phyloP scores from a whole-genome alignment of 2,329 filamentous ascomycete genomes.

The Tympanopsis confertula region DNA sequence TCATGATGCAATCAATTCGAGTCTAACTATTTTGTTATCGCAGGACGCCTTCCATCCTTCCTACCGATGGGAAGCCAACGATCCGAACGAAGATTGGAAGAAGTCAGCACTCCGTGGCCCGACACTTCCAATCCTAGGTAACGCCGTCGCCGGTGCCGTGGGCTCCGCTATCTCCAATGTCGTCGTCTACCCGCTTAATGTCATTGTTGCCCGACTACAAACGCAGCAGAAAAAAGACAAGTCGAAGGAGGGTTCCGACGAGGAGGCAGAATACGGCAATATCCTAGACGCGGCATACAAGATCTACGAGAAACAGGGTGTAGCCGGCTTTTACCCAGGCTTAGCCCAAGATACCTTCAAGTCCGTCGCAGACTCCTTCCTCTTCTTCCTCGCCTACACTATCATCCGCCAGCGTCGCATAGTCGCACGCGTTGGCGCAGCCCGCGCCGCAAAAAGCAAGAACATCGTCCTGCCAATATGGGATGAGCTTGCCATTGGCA shows the following conservation, averaged over 20 bases:
- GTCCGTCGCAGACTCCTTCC: constrained; percentile 63
- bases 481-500: constrained; percentile 65
- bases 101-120: background rate
- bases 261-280: constrained; percentile 48
- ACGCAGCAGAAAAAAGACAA: constrained; percentile 1
- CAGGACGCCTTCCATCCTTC: background rate
- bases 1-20: no score
- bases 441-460: constrained; percentile 21
- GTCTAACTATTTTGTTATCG: no score
- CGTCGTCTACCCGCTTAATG: background rate
- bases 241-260: constrained; percentile 38
- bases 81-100: background rate
- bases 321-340: constrained; percentile 59
- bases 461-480: constrained; percentile 40
- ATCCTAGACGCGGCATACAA: constrained; percentile 58
- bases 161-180: background rate
- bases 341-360: constrained; percentile 53
- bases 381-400: constrained; percentile 78
- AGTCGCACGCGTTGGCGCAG: constrained; percentile 21
- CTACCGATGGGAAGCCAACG: background rate
- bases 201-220: background rate
- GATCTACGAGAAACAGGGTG: constrained; percentile 64
- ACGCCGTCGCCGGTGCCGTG: background rate
- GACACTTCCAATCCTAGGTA: background rate
- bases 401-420: constrained; percentile 22